Evolutionary conservation across 768 basidiomycete genomes (phyloP).

Genomic region (Chalciporus piperatus): DNA sequence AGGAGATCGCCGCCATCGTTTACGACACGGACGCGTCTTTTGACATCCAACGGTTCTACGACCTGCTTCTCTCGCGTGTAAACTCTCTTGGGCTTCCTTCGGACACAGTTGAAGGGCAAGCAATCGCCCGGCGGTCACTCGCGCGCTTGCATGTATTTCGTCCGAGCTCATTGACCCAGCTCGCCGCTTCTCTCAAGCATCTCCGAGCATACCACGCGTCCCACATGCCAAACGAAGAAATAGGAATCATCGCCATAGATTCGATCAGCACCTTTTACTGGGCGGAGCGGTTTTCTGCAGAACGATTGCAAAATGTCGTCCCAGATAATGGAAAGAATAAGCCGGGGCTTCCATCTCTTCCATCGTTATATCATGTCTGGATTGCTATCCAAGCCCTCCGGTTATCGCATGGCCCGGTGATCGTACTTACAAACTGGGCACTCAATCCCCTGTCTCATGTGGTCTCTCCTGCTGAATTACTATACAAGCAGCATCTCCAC

Average conservation of each 20-base stretch:
- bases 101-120: conserved; percentile 19
- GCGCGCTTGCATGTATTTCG: conserved; percentile 63
- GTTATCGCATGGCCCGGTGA: conserved; percentile 46
- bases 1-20: conserved; percentile 63
- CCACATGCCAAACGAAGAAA: conserved; percentile 48
- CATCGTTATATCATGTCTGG: conserved; percentile 46
- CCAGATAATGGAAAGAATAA: conserved; percentile 3
- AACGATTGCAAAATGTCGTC: conserved; percentile 42
- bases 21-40: conserved; percentile 73
- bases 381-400: conserved; percentile 48
- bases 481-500: conserved; percentile 53
- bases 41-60: conserved; percentile 50
- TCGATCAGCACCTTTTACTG: conserved; percentile 78
- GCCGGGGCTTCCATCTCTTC: conserved; percentile 12
- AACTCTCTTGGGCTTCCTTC: conserved; percentile 27
- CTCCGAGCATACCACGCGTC: conserved; percentile 53
- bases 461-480: conserved; percentile 19
- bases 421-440: conserved; percentile 64
- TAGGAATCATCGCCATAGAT: conserved; percentile 71
- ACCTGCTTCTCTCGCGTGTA: conserved; percentile 51
- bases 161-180: conserved; percentile 62
- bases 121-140: conserved; percentile 41
- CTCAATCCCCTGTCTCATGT: conserved; percentile 29
- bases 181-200: conserved; percentile 62
- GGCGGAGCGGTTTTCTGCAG: conserved; percentile 64